A percentile compares a stretch with the other conserved stretches of the same genome.
phyloP scores from a whole-genome alignment of 306 rosid species.

The Rosa lucieae region DNA sequence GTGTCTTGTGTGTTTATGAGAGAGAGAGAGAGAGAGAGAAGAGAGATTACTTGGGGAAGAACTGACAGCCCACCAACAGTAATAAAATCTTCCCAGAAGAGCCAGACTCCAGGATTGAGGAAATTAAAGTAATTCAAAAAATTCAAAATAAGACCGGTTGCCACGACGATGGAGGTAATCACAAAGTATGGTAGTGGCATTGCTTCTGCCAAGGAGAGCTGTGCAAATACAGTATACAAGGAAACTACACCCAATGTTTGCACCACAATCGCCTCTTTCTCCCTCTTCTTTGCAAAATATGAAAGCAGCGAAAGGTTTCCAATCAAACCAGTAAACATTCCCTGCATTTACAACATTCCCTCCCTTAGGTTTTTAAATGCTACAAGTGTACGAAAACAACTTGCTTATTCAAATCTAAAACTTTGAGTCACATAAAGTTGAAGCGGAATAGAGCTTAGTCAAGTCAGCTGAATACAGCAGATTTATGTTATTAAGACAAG shows the following conservation, averaged over 20 bases:
- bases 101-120: constrained; percentile 64
- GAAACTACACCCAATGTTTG: constrained; percentile 77
- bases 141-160: constrained; percentile 71
- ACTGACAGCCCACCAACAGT: constrained; percentile 83
- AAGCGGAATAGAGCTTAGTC: neutral
- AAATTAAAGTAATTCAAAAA: constrained; percentile 65
- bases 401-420: neutral
- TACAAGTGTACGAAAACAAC: neutral
- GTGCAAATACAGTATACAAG: constrained; percentile 58
- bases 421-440: neutral
- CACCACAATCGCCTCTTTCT: constrained; percentile 77
- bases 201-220: constrained; percentile 77
- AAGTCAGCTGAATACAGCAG: neutral
- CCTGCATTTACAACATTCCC: constrained; percentile 51
- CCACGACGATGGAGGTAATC: constrained; percentile 58
- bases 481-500: neutral
- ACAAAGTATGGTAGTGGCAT: constrained; percentile 77
- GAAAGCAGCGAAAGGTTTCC: constrained; percentile 86
- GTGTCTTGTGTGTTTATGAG: neutral
- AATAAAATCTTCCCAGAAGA: constrained; percentile 82
- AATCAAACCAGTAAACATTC: constrained; percentile 80
- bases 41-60: constrained; percentile 69
- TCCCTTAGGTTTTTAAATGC: constrained; percentile 14
- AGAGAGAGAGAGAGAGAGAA: constrained; percentile 13
- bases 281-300: constrained; percentile 86